Percentiles rank a stretch among this genome's conserved stretches.
phyloP scores from a whole-genome alignment of 495 filamentous ascomycete genomes.

The Tuber microsphaerosporum region DNA sequence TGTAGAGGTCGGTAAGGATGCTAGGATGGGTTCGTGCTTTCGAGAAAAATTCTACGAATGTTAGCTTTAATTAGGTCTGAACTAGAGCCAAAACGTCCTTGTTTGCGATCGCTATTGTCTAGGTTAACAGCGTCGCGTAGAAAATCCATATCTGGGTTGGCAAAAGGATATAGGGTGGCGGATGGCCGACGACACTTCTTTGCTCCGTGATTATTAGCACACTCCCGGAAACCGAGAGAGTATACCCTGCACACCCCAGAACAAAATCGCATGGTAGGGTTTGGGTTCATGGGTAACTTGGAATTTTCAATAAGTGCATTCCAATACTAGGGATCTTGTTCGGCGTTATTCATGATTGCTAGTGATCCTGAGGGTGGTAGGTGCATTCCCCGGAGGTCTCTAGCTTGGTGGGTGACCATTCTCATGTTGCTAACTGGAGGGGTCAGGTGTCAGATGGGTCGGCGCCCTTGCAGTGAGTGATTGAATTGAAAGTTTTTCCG shows the following conservation, averaged over 20 bases:
- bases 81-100: constrained; percentile 1
- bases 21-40: constrained; percentile 20
- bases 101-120: constrained; percentile 17
- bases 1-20: constrained; percentile 13
- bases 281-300: constrained; percentile 20
- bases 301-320: constrained; percentile 10
- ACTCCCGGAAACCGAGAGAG: not conserved
- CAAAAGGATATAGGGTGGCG: constrained; percentile 17
- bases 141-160: constrained; percentile 27
- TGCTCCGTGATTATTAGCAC: constrained; percentile 10
- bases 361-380: not conserved
- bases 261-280: constrained; percentile 11
- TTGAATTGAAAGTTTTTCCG: constrained; percentile 19
- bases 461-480: not conserved
- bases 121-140: constrained; percentile 15
- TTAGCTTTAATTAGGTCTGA: not conserved
- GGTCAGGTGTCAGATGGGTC: not conserved
- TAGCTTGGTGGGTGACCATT: not conserved
- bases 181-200: constrained; percentile 19
- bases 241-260: constrained; percentile 18
- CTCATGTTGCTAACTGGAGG: not conserved
- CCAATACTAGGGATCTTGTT: constrained; percentile 17
- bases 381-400: not conserved
- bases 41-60: constrained; percentile 19
- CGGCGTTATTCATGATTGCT: not conserved